Conservation (phyloP, 2,329 filamentous ascomycete species). For the Westerdykella sp. region DNA sequence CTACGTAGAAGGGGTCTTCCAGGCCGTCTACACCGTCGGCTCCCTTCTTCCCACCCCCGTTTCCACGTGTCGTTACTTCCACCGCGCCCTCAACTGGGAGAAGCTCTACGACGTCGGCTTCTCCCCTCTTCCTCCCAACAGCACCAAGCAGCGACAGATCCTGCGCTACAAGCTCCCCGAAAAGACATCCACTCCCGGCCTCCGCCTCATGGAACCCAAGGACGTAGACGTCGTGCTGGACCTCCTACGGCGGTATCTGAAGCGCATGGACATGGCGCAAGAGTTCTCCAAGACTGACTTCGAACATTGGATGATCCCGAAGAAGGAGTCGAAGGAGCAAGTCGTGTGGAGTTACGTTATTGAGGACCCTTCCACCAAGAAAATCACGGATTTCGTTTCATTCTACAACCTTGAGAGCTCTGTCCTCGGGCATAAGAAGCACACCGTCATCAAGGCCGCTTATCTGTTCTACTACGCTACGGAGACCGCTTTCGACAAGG, state of each 20-base stretch:
- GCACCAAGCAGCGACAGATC: slow-evolving; percentile 79
- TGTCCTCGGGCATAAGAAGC: slow-evolving; percentile 74
- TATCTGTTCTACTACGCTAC: slow-evolving; percentile 98
- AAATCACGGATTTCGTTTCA: slow-evolving; percentile 93
- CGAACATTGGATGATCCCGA: slow-evolving; percentile 77
- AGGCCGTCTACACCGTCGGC: slow-evolving; percentile 93
- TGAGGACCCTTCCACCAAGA: slow-evolving; percentile 61
- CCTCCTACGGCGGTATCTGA: slow-evolving; percentile 70
- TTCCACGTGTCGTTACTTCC: slow-evolving; percentile 91
- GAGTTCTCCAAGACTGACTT: slow-evolving; percentile 75
- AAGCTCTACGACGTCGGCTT: slow-evolving; percentile 95
- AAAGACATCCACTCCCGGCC: slow-evolving; percentile 62
- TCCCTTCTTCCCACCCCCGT: slow-evolving; percentile 86
- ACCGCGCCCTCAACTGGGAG: slow-evolving; percentile 89
- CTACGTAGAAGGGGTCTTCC: slow-evolving; percentile 80
- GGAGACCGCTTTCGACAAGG: slow-evolving; percentile 62
- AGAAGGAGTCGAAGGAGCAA: slow-evolving; percentile 54
- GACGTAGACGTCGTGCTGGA: slow-evolving; percentile 71
- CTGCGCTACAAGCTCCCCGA: slow-evolving; percentile 79
- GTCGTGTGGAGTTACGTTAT: slow-evolving; percentile 94
- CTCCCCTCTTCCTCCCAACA: slow-evolving; percentile 75
- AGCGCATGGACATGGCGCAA: slow-evolving; percentile 76
- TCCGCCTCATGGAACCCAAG: slow-evolving; percentile 72
- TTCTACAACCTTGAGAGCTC: slow-evolving; percentile 95
- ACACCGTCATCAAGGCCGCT: slow-evolving; percentile 76